A percentile compares a stretch with the other conserved stretches of the same genome.
Conservation (phyloP, 371 early-diverging fungal species). For the Actinomucor elegans region DNA sequence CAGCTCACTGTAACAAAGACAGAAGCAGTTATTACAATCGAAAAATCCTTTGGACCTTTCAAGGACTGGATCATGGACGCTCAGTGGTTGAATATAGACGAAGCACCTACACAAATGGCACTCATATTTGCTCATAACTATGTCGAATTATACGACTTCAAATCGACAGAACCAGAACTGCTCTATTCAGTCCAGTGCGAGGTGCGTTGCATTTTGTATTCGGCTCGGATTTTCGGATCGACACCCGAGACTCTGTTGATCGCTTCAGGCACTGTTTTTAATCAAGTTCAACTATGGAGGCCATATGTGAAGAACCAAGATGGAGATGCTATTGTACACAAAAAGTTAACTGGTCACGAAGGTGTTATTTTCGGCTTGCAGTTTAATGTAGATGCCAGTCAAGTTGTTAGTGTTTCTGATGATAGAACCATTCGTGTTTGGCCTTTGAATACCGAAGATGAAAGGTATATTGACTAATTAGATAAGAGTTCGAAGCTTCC, state of each 20-base stretch:
- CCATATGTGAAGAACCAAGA: conserved; percentile 29
- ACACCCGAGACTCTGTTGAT: conserved; percentile 51
- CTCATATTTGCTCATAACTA: conserved; percentile 79
- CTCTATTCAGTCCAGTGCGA: conserved; percentile 50
- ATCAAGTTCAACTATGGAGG: conserved; percentile 77
- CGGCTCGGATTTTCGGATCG: conserved; percentile 66
- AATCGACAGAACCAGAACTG: conserved; percentile 4
- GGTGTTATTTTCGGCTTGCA: conserved; percentile 84
- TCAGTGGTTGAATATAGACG: conserved; percentile 58
- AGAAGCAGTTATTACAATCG: conserved; percentile 6
- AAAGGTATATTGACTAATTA: conserved; percentile 17
- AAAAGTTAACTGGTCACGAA: conserved; percentile 66
- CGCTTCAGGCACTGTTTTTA: conserved; percentile 85
- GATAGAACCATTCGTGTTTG: conserved; percentile 86
- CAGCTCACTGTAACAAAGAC: conserved; percentile 7
- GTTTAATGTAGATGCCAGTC: conserved; percentile 61
- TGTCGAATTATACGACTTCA: conserved; percentile 54
- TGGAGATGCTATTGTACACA: conserved; percentile 49
- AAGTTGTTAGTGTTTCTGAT: conserved; percentile 76
- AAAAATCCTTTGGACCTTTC: conserved; percentile 32
- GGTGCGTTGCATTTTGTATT: conserved; percentile 68
- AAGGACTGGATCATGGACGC: conserved; percentile 75
- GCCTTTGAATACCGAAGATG: conserved; percentile 36
- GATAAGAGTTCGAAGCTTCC: not conserved
- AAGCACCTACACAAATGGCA: conserved; percentile 38